Evolutionary conservation across 2,329 filamentous ascomycete genomes (phyloP), one percentile per base, ranked within the genome.

Genomic region (Fusarium abutilonis): DNA sequence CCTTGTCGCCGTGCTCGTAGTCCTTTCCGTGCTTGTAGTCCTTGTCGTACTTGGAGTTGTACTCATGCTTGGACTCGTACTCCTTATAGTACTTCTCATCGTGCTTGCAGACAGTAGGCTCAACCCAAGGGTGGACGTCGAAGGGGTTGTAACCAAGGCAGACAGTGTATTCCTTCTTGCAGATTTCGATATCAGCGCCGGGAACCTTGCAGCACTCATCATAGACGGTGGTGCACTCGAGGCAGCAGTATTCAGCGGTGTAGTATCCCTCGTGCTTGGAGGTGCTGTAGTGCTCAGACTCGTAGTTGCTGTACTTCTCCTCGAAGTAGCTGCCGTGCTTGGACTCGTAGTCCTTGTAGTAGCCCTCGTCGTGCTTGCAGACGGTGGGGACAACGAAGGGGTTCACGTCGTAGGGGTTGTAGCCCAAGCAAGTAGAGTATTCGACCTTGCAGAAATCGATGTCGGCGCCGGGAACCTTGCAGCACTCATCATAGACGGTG

Each of bases 131-230:
- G 2, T 17, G 2, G 7, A 62, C 3, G 0, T 23, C 53, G 4
- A 32, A 64, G 13, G 61, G 61, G 56, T 32, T 64, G 29, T 64
- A 64, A 3, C 61, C 61, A 2, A 64, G 61, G 21, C 61, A 64
- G 39, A 34, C 29, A 9, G 61, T 62, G 50, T 64, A 64, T 15
- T 39, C 10, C 17, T 40, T 7, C 43, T 64, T 64, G 40, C 61
- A 64, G 32, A 52, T 3, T 1, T n/a, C 36, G 10, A 62, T 52
- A 23, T 61, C 46, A 2, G 55, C 50, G 21, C 60, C 60, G 6
- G 36, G 28, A 3, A 23, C 11, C 9, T 28, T n/a, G 4, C 61
- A 64, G 60, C 61, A 64, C 34, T 52, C 23, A 11, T 64, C 52
- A n/a, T 64, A 64, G 40, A 38, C 21, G 15, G 60, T 64, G 9